Base-by-base conservation (phyloP, 768 basidiomycete species). In the Auricularia auricula-judae region DNA sequence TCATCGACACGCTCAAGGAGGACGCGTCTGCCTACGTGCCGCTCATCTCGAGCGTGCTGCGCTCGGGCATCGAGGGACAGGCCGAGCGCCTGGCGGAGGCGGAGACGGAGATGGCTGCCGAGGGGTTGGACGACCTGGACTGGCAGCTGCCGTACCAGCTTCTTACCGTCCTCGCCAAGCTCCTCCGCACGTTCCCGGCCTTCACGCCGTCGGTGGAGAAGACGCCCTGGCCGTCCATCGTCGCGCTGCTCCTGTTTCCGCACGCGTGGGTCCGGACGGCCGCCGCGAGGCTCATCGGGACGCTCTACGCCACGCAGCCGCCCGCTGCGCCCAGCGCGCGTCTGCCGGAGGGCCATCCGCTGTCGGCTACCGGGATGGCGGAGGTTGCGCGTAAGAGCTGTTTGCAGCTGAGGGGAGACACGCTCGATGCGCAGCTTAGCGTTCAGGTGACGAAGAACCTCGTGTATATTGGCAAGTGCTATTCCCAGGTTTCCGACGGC, bases 251-350 rank as follows among this genome's bases (percentile, higher is more conserved):
- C 3, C 78, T 89, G 2, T 98, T 88, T 76, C 94, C 95, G 3
- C 97, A 99, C 73, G 84, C 91, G 3, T 98, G 95, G 96, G 93
- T 97, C 0, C 87, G 95, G 51, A 85, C 84, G 4, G 88, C 87
- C 0, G 81, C 93, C 1, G 87, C 87, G 65, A 81, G 91, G 64
- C 78, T 93, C 12, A 72, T 97, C 2, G 92, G 92, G 18, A 70
- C 80, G 23, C 76, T 93, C 3, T 93, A 89, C 72, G 69, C 70
- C 29, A 74, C 81, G 4, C 79, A 82, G 3, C 82, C 82, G 36
- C 74, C 79, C 2, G 72, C 77, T 3, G 67, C 74, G 3, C 81
- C 83, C 0, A 67, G 68, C 3, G 58, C 67, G 65, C 67, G 74
- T 34, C 66, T 72, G 0, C 65, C 74, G 3, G 70, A 72, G 3